Evolutionary conservation across 2,329 filamentous ascomycete species (phyloP).

Genomic region (Ophiostoma ulmi): DNA sequence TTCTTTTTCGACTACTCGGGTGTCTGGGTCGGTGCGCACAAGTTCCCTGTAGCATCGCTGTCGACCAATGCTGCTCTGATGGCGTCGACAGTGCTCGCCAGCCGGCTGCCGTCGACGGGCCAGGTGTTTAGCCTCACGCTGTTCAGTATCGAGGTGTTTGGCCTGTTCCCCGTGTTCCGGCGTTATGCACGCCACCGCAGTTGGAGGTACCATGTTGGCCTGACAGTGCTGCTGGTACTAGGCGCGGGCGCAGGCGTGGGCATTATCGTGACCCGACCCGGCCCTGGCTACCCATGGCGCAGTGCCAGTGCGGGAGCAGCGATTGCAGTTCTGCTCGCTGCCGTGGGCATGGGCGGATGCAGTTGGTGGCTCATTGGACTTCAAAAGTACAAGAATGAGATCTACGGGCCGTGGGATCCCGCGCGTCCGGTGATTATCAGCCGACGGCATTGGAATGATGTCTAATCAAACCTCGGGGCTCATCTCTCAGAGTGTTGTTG

Average conservation of each 20-base stretch:
- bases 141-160: conserved; percentile 96
- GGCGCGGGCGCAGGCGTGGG: conserved; percentile 75
- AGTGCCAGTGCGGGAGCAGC: conserved; percentile 65
- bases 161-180: conserved; percentile 95
- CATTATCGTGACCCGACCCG: conserved; percentile 48
- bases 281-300: conserved; percentile 47
- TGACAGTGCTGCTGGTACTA: conserved; percentile 72
- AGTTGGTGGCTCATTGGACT: conserved; percentile 97
- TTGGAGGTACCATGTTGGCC: conserved; percentile 71
- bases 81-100: conserved; percentile 91
- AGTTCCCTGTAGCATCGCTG: conserved; percentile 63
- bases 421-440: conserved; percentile 81
- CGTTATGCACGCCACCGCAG: conserved; percentile 76
- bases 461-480: conserved; percentile 7
- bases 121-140: conserved; percentile 93
- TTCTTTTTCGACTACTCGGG: conserved; percentile 97
- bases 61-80: conserved; percentile 96
- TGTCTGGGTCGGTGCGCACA: conserved; percentile 45
- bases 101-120: conserved; percentile 78
- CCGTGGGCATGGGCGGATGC: conserved; percentile 81
- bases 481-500: neutral
- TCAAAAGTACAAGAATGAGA: conserved; percentile 99
- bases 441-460: conserved; percentile 51
- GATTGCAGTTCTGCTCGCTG: conserved; percentile 67
- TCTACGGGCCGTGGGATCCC: conserved; percentile 95